Percentiles rank a stretch among this genome's conserved stretches.
These are phyloP conservation scores for Candida sojae DNA, from an alignment of 1,139 yeast species.

Conservation along the genomic window DNA sequence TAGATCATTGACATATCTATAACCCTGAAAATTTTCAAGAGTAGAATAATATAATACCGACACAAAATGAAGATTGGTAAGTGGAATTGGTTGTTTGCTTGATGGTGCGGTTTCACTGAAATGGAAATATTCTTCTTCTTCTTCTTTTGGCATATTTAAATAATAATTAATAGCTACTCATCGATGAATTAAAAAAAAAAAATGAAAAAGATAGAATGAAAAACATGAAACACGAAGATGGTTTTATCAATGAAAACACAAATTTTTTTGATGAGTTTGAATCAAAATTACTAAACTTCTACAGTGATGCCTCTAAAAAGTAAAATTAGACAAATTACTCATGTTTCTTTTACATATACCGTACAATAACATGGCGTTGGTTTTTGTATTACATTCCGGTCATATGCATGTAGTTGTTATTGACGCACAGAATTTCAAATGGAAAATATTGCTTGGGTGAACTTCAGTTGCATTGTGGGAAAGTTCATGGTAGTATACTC, in stretches of 20 bases:
- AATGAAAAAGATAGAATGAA: not conserved
- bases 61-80: not conserved
- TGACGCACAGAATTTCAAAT: not conserved
- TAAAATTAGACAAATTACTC: not conserved
- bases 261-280: not conserved
- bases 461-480: too few species aligned
- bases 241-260: not conserved
- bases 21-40: slow-evolving; percentile 3
- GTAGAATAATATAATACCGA: not conserved
- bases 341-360: not conserved
- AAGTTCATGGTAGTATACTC: too few species aligned
- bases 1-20: not conserved
- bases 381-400: not conserved
- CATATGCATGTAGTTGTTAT: not conserved
- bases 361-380: not conserved
- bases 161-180: too few species aligned
- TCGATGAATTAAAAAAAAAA: too few species aligned
- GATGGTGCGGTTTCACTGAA: not conserved
- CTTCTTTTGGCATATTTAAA: not conserved
- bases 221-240: not conserved
- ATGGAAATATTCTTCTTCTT: not conserved
- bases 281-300: not conserved
- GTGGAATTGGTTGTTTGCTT: not conserved
- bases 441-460: not conserved
- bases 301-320: not conserved